phyloP scores from a whole-genome alignment of 768 basidiomycete species.

The Hebeloma cylindrosporum region DNA sequence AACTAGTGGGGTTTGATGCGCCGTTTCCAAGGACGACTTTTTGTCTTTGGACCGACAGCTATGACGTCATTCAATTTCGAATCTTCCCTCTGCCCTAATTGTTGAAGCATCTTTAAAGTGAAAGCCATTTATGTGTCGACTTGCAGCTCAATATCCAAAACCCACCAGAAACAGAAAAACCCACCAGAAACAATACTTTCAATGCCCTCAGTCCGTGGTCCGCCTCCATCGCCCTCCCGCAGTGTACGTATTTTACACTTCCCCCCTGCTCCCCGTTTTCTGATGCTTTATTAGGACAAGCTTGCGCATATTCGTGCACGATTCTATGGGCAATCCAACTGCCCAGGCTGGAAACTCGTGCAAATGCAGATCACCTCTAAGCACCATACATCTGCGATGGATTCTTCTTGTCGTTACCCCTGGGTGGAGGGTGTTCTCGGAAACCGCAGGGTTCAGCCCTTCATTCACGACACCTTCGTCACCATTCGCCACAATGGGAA shows the following conservation, averaged over 20 bases:
- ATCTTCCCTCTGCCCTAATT: too few relatives aligned
- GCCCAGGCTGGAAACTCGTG: not conserved
- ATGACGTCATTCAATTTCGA: too few relatives aligned
- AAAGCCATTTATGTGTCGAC: too few relatives aligned
- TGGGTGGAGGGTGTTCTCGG: conserved; percentile 1
- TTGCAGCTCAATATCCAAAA: too few relatives aligned
- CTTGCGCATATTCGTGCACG: not conserved
- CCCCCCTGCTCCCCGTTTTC: not conserved
- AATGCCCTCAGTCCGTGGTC: not conserved
- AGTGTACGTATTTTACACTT: not conserved
- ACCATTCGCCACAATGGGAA: not conserved
- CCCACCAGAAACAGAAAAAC: not conserved
- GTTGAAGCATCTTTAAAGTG: too few relatives aligned
- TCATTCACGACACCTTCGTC: not conserved
- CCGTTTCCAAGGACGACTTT: too few relatives aligned
- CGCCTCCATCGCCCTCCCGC: not conserved
- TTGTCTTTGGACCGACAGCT: too few relatives aligned
- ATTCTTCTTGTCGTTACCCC: not conserved
- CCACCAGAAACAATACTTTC: too few relatives aligned
- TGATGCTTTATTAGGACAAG: not conserved
- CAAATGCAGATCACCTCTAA: not conserved
- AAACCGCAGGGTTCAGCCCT: not conserved
- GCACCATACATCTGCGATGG: not conserved
- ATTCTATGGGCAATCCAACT: not conserved
- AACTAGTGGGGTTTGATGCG: too few relatives aligned